Evolutionary conservation across 257 asterid genomes (phyloP).

Genomic region (Solanum etuberosum): DNA sequence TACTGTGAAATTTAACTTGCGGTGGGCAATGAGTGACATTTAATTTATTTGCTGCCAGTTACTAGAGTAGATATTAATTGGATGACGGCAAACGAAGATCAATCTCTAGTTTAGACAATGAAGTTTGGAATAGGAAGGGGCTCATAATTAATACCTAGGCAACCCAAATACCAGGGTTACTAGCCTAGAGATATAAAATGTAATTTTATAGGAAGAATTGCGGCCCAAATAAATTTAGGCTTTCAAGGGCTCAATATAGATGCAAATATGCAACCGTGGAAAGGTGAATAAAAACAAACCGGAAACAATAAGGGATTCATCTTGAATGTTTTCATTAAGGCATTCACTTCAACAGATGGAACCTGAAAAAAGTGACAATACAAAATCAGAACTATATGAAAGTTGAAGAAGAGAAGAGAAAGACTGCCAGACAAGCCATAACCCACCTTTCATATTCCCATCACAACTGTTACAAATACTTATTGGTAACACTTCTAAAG

Average conservation of each 20-base stretch:
- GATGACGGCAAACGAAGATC: neutral
- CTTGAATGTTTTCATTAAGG: slow-evolving; percentile 93
- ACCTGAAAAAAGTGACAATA: slow-evolving; percentile 44
- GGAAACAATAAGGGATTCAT: slow-evolving; percentile 93
- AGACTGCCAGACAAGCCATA: neutral
- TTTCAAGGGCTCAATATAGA: slow-evolving; percentile 3
- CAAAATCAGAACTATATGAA: slow-evolving; percentile 1
- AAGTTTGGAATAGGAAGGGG: neutral
- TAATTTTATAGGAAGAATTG: neutral
- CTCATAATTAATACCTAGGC: neutral
- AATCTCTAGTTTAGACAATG: neutral
- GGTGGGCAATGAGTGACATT: neutral
- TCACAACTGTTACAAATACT: neutral
- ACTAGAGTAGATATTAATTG: neutral
- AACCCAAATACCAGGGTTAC: neutral
- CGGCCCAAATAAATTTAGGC: neutral
- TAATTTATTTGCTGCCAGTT: neutral
- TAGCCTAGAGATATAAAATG: neutral
- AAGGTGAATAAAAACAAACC: slow-evolving; percentile 35
- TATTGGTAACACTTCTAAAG: neutral
- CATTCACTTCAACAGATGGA: slow-evolving; percentile 96
- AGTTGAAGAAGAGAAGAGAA: neutral
- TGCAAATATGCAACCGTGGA: neutral
- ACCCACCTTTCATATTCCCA: neutral
- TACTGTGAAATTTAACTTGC: neutral